Conservation (phyloP, 495 filamentous ascomycete species). For the Neurospora sp. region DNA sequence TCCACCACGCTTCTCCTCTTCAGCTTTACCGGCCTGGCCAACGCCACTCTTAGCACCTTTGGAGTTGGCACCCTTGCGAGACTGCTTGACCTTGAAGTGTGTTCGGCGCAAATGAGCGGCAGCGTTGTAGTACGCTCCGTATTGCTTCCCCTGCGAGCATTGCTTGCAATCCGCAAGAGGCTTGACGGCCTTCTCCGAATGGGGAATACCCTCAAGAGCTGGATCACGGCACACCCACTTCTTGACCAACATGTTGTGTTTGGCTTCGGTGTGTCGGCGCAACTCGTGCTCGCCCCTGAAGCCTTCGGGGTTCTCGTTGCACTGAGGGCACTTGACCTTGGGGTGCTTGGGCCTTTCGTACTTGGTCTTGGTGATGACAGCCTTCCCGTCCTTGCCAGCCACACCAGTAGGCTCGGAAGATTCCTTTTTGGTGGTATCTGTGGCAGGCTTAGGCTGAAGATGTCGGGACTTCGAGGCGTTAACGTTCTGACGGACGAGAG, state of each 20-base stretch:
- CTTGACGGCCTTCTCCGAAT: conserved; percentile 43
- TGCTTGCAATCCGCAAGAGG: conserved; percentile 76
- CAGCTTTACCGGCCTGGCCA: conserved; percentile 20
- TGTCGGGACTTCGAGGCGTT: conserved; percentile 22
- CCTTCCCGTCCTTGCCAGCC: conserved; percentile 26
- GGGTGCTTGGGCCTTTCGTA: conserved; percentile 67
- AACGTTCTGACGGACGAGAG: conserved; percentile 23
- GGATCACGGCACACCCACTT: conserved; percentile 64
- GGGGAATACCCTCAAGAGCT: conserved; percentile 20
- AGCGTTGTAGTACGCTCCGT: conserved; percentile 92
- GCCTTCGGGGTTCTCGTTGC: conserved; percentile 68
- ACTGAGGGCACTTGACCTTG: conserved; percentile 65
- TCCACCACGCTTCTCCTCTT: conserved; percentile 57
- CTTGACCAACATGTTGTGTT: conserved; percentile 62
- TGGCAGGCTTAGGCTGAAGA: conserved; percentile 31
- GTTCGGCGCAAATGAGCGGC: conserved; percentile 83
- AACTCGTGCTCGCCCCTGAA: conserved; percentile 94
- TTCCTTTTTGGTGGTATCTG: conserved; percentile 12
- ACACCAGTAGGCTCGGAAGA: conserved; percentile 8
- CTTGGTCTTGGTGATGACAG: conserved; percentile 54
- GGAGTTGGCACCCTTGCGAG: conserved; percentile 29
- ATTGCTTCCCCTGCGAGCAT: conserved; percentile 66
- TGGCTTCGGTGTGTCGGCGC: conserved; percentile 71
- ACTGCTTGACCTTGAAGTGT: conserved; percentile 56
- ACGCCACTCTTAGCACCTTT: conserved; percentile 25